These are phyloP conservation scores for Colletotrichum eleusines DNA, from an alignment of 2,329 filamentous ascomycete species.

Conservation along the genomic window DNA sequence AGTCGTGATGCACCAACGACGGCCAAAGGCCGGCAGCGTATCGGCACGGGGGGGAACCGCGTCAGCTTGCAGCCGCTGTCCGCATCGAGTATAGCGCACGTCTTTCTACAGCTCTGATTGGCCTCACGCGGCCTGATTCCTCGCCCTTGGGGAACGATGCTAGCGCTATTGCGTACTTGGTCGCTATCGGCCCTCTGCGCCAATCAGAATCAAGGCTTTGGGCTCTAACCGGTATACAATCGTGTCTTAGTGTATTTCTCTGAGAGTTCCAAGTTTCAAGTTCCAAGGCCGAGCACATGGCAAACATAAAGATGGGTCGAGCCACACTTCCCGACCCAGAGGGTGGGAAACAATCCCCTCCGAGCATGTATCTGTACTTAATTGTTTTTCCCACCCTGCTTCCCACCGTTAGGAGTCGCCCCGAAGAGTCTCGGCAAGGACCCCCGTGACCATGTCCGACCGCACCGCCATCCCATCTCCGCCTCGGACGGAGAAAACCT, in stretches of 20 bases:
- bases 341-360: background rate
- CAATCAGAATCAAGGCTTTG: background rate
- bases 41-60: background rate
- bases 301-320: slow-evolving; percentile 20
- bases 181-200: background rate
- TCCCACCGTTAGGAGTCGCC: background rate
- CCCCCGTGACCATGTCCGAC: slow-evolving; percentile 14
- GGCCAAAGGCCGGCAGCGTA: background rate
- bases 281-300: slow-evolving; percentile 1
- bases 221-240: background rate
- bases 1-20: background rate
- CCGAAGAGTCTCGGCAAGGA: background rate
- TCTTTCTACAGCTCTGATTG: slow-evolving; percentile 1
- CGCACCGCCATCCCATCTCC: slow-evolving; percentile 13
- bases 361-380: background rate
- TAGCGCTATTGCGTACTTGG: background rate
- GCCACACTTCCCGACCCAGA: background rate
- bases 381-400: too few species aligned
- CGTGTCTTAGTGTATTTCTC: too few species aligned
- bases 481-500: slow-evolving; percentile 51
- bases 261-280: background rate
- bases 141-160: slow-evolving; percentile 5
- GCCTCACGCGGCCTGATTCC: background rate
- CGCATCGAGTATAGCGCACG: slow-evolving; percentile 30
- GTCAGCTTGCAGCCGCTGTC: slow-evolving; percentile 40